Evolutionary conservation across 164 flowering plant species (phyloP).

Genomic region (Hamamelis virginiana): DNA sequence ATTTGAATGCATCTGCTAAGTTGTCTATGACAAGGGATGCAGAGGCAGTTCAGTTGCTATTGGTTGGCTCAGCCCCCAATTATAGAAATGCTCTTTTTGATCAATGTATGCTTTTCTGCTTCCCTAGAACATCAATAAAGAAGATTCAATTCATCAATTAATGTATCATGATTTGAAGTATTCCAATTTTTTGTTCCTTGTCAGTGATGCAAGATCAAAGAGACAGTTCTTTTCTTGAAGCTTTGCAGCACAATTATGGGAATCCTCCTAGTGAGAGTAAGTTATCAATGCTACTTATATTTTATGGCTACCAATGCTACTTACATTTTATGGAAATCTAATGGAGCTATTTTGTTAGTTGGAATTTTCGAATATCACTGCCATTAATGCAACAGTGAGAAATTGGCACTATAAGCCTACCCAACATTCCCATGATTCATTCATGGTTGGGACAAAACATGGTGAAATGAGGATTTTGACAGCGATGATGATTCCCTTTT

Average conservation of each 20-base stretch:
- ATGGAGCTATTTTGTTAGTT: neutral
- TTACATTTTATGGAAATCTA: neutral
- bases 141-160: neutral
- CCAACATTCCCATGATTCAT: too few relatives aligned
- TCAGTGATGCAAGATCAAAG: conserved; percentile 59
- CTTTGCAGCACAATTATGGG: conserved; percentile 44
- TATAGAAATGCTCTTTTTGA: conserved; percentile 50
- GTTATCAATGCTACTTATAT: conserved; percentile 1
- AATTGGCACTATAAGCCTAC: too few relatives aligned
- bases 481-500: too few relatives aligned
- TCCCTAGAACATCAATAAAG: neutral
- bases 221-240: conserved; percentile 45
- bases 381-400: too few relatives aligned
- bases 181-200: neutral
- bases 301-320: neutral
- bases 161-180: neutral
- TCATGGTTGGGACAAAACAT: too few relatives aligned
- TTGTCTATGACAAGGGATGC: conserved; percentile 58
- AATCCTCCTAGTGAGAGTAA: conserved; percentile 48
- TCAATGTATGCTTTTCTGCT: conserved; percentile 37
- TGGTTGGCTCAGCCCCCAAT: conserved; percentile 58
- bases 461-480: too few relatives aligned
- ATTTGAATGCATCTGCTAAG: conserved; percentile 40
- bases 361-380: too few relatives aligned
- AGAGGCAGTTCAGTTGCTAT: conserved; percentile 67